Evolutionary conservation across 305 asterid genomes (phyloP).

Genomic region (Solanum hybrid): DNA sequence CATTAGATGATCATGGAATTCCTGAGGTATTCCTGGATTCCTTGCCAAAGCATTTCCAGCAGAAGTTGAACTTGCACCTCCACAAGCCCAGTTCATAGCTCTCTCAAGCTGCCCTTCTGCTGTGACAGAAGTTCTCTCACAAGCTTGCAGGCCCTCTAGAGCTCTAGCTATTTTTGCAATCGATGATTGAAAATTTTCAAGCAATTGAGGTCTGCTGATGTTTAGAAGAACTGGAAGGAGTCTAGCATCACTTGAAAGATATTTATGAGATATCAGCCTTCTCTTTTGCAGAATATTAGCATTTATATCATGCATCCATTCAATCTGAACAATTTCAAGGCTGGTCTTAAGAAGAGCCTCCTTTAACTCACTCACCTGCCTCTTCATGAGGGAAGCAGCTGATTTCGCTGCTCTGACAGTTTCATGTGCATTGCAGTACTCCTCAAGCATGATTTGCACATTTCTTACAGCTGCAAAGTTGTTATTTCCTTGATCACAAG

Average conservation of each 20-base stretch:
- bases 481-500: constrained; percentile 29
- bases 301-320: constrained; percentile 79
- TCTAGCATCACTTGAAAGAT: constrained; percentile 48
- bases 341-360: constrained; percentile 69
- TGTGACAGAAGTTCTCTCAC: constrained; percentile 68
- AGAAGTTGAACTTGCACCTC: constrained; percentile 69
- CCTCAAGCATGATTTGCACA: constrained; percentile 74
- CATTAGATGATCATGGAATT: constrained; percentile 78
- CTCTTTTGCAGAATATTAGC: constrained; percentile 53
- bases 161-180: constrained; percentile 69
- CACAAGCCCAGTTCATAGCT: constrained; percentile 99
- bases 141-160: constrained; percentile 68
- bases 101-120: constrained; percentile 99
- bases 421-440: constrained; percentile 86
- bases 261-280: constrained; percentile 52
- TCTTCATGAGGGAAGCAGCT: constrained; percentile 76
- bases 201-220: constrained; percentile 69
- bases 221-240: constrained; percentile 54
- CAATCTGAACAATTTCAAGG: constrained; percentile 82
- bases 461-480: constrained; percentile 38
- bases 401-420: constrained; percentile 84
- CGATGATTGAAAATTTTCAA: constrained; percentile 66
- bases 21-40: constrained; percentile 82
- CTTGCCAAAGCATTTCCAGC: constrained; percentile 43
- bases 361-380: constrained; percentile 68